These are phyloP conservation scores for Mycena maculata DNA, from an alignment of 768 basidiomycete species.

Conservation along the genomic window DNA sequence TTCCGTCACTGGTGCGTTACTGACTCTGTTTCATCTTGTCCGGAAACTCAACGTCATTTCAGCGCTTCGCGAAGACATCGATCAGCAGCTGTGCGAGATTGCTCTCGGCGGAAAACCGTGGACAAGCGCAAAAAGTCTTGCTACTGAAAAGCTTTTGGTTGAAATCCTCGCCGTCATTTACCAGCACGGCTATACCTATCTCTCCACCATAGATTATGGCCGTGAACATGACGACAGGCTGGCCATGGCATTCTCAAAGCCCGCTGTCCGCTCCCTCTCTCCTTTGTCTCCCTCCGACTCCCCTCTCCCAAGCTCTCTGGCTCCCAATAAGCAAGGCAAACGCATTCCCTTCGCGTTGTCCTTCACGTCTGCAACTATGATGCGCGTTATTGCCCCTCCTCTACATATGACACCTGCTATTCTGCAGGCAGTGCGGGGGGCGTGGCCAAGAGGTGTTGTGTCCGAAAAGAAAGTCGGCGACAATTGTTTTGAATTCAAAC, in stretches of 20 bases:
- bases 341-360: slow-evolving; percentile 77
- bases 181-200: slow-evolving; percentile 69
- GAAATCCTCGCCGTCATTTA: slow-evolving; percentile 74
- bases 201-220: slow-evolving; percentile 82
- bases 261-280: slow-evolving; percentile 45
- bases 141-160: slow-evolving; percentile 76
- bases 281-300: slow-evolving; percentile 50
- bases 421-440: slow-evolving; percentile 78
- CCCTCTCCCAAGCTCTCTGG: slow-evolving; percentile 51
- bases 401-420: slow-evolving; percentile 83
- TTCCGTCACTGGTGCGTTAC: slow-evolving; percentile 49
- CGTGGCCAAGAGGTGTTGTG: slow-evolving; percentile 85
- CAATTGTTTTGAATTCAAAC: slow-evolving; percentile 81
- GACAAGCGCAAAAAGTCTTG: slow-evolving; percentile 72
- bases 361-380: slow-evolving; percentile 71
- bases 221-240: slow-evolving; percentile 80
- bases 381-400: slow-evolving; percentile 84
- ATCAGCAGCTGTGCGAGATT: slow-evolving; percentile 74
- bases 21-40: too few species aligned
- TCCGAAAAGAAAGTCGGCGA: slow-evolving; percentile 82
- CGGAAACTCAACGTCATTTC: background rate
- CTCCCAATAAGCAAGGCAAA: slow-evolving; percentile 50
- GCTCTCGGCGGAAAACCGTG: slow-evolving; percentile 77
- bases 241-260: slow-evolving; percentile 75
- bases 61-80: slow-evolving; percentile 61